Conservation (phyloP, 1,284 basidiomycete species). For the Pseudozyma flocculosa region DNA sequence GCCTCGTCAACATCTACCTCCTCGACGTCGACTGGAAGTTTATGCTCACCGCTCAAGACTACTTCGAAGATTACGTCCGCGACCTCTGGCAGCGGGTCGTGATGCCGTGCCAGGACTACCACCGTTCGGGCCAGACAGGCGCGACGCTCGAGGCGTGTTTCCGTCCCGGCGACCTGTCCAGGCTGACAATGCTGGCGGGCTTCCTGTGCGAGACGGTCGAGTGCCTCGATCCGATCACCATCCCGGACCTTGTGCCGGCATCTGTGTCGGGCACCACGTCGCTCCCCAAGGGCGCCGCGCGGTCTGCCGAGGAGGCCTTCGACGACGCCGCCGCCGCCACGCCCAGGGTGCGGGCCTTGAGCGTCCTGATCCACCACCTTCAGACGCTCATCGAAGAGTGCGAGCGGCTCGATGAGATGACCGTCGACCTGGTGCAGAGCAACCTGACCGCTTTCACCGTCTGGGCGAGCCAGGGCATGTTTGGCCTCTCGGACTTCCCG, state of each 20-base stretch:
- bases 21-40: constrained; percentile 40
- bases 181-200: constrained; percentile 18
- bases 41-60: constrained; percentile 25
- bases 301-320: background rate
- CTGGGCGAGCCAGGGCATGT: constrained; percentile 31
- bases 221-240: constrained; percentile 12
- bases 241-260: constrained; percentile 8
- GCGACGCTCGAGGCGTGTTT: constrained; percentile 4
- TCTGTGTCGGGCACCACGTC: constrained; percentile 4
- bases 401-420: constrained; percentile 31
- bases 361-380: constrained; percentile 21
- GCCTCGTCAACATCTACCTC: constrained; percentile 18
- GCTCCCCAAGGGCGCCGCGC: background rate
- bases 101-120: constrained; percentile 9
- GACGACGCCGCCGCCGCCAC: background rate
- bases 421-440: constrained; percentile 29
- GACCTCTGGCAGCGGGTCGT: constrained; percentile 23
- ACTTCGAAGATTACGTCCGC: constrained; percentile 14
- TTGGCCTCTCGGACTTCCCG: constrained; percentile 22
- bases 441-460: constrained; percentile 29
- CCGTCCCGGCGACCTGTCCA: constrained; percentile 22
- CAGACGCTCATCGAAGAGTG: constrained; percentile 27
- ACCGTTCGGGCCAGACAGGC: background rate
- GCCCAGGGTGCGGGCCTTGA: constrained; percentile 13
- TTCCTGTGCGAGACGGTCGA: constrained; percentile 31